Conservation (phyloP, 306 rosid species). For the Medicago ruthenica region DNA sequence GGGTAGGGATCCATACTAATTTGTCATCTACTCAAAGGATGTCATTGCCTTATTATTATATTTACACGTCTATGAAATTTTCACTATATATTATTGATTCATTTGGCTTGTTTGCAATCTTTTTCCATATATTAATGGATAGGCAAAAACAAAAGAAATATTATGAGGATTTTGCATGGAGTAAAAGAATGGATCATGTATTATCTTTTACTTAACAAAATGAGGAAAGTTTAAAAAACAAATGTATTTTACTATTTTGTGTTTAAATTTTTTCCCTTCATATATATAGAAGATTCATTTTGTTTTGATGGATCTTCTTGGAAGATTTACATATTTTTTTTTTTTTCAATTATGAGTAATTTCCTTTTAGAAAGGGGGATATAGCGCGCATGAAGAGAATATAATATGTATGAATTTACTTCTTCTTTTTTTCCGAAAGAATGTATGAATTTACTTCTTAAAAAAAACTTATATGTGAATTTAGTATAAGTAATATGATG, state of each 20-base stretch:
- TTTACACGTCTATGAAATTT: slow-evolving; percentile 40
- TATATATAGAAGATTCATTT: not conserved
- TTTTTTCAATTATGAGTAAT: not conserved
- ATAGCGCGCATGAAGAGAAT: too few relatives aligned
- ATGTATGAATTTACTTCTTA: too few relatives aligned
- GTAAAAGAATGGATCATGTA: not conserved
- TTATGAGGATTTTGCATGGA: slow-evolving; percentile 37
- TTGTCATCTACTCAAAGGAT: slow-evolving; percentile 34
- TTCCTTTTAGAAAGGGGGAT: not conserved
- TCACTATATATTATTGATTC: not conserved
- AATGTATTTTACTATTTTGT: not conserved
- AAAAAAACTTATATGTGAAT: too few relatives aligned
- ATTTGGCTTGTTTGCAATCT: slow-evolving; percentile 42
- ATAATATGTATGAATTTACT: too few relatives aligned
- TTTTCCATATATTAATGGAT: slow-evolving; percentile 30
- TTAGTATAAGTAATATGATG: too few relatives aligned
- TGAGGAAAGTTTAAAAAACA: not conserved
- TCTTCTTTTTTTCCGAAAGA: too few relatives aligned
- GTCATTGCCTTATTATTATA: slow-evolving; percentile 14
- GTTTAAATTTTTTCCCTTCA: not conserved
- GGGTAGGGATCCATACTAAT: slow-evolving; percentile 13
- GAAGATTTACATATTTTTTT: not conserved
- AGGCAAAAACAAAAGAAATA: slow-evolving; percentile 3
- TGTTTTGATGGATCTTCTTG: not conserved
- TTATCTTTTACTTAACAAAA: slow-evolving; percentile 24